Base-by-base conservation (phyloP, 805 yeast species). In the Lipomyces kockii region DNA sequence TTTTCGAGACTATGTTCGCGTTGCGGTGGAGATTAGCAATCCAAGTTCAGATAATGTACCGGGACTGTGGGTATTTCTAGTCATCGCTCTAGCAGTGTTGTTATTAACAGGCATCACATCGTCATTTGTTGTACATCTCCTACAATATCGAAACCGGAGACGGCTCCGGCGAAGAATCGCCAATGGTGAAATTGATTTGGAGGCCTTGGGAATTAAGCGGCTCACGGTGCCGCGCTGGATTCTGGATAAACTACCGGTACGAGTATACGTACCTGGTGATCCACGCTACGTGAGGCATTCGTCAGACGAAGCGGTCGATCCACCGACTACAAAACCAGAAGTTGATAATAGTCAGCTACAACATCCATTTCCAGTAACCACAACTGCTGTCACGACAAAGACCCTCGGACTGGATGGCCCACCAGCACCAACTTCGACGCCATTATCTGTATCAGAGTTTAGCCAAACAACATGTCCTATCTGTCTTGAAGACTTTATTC, bases 401-500 rank as follows among this genome's bases (percentile, higher is more conserved):
- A 53, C 3, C 22, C 58, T 20, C 51, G 17, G 17, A n/a, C 7
- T 11, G 27, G 59, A 20, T 12, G 22, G 12, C 25, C n/a, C 37
- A 35, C 29, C 56, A 51, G 12, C 56, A 5, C 57, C 46, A n/a
- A 49, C 65, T n/a, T 35, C 17, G 27, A n/a, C 35, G 25, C 32
- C 32, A 34, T 20, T 64, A 14, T 29, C 54, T 14, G 17, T 20
- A 22, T n/a, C 58, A 9, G 67, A 61, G 17, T 71, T 60, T 55
- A 43, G 60, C 37, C 74, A 71, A 51, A 39, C 67, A 37, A 55
- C 73, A 0, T 91, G 97, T 81, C 91, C 95, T 17, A 90, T 91
- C 70, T 91, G 97, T 78, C 83, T 91, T 60, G 97, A 91, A 58
- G 80, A 80, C 9, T 84, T 88, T 65, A 87, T 85, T 65, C 83